Evolutionary conservation across 1,139 yeast species (phyloP), one percentile per base, ranked within the genome.

Genomic region (Pneumocystis carinii): DNA sequence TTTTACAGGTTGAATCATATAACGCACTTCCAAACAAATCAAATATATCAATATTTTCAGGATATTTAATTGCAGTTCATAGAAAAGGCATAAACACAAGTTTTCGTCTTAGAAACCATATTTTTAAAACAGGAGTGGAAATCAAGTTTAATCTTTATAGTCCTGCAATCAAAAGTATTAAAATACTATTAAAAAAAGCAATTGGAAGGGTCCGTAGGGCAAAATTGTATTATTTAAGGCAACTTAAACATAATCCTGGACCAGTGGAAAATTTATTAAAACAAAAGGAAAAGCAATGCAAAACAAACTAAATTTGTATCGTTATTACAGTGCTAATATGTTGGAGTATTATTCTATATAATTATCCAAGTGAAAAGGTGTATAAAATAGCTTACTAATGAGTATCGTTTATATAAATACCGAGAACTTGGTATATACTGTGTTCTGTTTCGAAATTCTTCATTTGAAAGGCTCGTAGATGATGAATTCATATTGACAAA

Each of bases 181-280:
- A 66, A 32, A 62, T 70, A 42, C 41, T 67, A 24, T 63, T 65
- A 41, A 63, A 67, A 35, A 64, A 68, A 24, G 62, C 65, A n/a
- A 61, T 62, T n/a, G 66, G 63, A 62, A 65, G 68, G 41, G 67
- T 68, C 24, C 64, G 69, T 59, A 61, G 69, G 41, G 68, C 70
- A 37, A 68, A 69, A 61, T 59, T 69, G 62, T 66, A 65, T 64
- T 70, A 70, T 60, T 59, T 70, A 90, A 67, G 66, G 36, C 56
- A 62, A 27, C 63, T 59, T 19, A 56, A 59, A 39, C 64, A 63
- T 59, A 64, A 62, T 42, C 59, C 61, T 39, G 62, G 64, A 42
- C 41, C 64, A 10, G 64, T 64, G 53, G 65, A 63, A 48, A 62
- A 61, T 35, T 41, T 63, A 27, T 42, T 63, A 37, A 61, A 58